These are phyloP conservation scores for Vanderwaltozyma tropicalis DNA, from an alignment of 805 yeast genomes.

Conservation along the genomic window DNA sequence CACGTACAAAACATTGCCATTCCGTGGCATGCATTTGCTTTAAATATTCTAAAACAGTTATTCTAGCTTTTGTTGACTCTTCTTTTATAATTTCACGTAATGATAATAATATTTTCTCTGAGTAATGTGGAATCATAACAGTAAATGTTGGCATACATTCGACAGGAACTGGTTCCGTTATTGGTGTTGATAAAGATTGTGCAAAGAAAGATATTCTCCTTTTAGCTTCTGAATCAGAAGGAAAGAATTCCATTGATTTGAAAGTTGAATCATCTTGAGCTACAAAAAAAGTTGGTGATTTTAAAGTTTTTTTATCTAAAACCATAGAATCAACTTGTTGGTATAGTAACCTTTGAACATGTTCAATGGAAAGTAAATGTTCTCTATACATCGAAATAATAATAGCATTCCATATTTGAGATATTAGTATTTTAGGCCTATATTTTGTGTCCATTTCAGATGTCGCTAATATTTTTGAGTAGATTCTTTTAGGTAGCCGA, in stretches of 20 bases:
- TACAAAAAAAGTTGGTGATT: conserved; percentile 69
- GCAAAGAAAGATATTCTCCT: conserved; percentile 83
- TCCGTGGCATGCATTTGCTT: conserved; percentile 62
- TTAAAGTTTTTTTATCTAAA: conserved; percentile 34
- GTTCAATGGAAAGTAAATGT: conserved; percentile 64
- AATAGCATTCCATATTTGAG: conserved; percentile 79
- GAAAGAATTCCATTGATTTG: conserved; percentile 43
- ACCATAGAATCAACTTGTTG: conserved; percentile 34
- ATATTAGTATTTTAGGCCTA: conserved; percentile 45
- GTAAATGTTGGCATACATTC: conserved; percentile 71
- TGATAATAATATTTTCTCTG: conserved; percentile 69
- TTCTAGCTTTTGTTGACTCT: conserved; percentile 47
- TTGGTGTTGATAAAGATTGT: conserved; percentile 77
- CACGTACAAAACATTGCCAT: conserved; percentile 74
- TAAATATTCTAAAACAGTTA: conserved; percentile 68
- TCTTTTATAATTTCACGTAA: conserved; percentile 71
- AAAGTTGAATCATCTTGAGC: conserved; percentile 72
- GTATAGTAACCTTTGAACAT: conserved; percentile 55
- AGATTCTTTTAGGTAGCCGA: conserved; percentile 64
- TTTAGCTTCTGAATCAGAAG: conserved; percentile 63
- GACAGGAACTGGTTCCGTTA: conserved; percentile 60
- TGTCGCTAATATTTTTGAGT: conserved; percentile 53
- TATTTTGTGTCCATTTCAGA: conserved; percentile 37
- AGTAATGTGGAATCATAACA: conserved; percentile 78
- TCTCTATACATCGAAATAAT: conserved; percentile 74